Percentiles rank a stretch among this genome's conserved stretches.
Evolutionary conservation across 176 grass and related monocot species (phyloP).

Genomic region (Panicum miliaceum): DNA sequence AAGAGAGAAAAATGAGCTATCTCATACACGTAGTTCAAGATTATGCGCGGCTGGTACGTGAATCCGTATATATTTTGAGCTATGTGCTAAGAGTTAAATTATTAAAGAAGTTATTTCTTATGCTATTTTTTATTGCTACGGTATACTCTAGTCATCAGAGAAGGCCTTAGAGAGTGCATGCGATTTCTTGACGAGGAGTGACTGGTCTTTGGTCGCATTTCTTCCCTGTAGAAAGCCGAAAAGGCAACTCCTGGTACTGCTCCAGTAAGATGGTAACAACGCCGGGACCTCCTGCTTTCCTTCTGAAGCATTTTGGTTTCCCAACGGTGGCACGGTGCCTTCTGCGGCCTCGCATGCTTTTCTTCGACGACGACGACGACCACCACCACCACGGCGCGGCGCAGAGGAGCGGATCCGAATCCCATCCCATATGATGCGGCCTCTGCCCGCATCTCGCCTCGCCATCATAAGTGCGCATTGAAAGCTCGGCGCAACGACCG

Average conservation of each 20-base stretch:
- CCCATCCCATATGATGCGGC: neutral
- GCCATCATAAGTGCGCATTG: constrained; percentile 19
- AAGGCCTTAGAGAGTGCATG: no score
- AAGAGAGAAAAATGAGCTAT: no score
- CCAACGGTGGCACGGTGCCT: neutral
- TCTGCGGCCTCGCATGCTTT: neutral
- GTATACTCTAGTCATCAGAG: no score
- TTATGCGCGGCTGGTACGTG: no score
- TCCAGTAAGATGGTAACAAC: neutral
- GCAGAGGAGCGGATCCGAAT: constrained; percentile 35
- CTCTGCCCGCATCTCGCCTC: neutral
- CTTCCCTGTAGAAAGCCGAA: neutral
- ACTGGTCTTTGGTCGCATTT: neutral
- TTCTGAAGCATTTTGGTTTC: neutral
- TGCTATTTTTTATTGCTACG: no score
- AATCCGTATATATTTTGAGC: no score
- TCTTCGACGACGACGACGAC: neutral
- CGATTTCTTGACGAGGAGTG: no score
- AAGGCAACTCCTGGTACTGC: no score
- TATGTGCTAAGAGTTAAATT: no score
- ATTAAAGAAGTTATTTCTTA: no score
- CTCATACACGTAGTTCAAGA: no score
- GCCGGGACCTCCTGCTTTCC: neutral
- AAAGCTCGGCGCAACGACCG: constrained; percentile 38
- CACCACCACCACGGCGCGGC: no score